Conservation (phyloP, 805 yeast genomes). For the Wickerhamomyces strasburgensis region DNA sequence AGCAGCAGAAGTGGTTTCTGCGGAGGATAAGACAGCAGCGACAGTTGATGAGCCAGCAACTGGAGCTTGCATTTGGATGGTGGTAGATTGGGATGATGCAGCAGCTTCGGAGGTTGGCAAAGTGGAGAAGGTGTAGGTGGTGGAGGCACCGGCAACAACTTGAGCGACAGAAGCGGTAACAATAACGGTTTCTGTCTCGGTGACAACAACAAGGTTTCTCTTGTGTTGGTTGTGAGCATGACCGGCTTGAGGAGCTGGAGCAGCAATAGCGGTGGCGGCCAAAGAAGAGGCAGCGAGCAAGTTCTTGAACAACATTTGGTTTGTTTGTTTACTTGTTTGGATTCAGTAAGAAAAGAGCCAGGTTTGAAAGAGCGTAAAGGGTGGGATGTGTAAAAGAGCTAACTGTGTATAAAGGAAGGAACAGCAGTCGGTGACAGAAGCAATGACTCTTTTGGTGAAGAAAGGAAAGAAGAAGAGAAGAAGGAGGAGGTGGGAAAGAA, state of each 20-base stretch:
- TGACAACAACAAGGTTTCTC: conserved; percentile 48
- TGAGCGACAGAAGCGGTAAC: conserved; percentile 41
- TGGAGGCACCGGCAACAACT: conserved; percentile 28
- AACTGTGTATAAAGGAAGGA: conserved; percentile 29
- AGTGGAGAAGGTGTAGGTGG: conserved; percentile 24
- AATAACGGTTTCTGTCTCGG: conserved; percentile 43
- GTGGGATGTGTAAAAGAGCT: conserved; percentile 8
- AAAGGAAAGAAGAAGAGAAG: conserved; percentile 1
- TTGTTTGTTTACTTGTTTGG: neutral
- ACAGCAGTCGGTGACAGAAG: conserved; percentile 24
- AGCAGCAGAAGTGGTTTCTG: conserved; percentile 28
- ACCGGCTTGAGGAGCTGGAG: conserved; percentile 58
- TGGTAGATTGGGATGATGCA: conserved; percentile 22
- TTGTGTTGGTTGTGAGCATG: conserved; percentile 58
- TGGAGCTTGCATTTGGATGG: conserved; percentile 25
- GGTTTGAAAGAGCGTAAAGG: conserved; percentile 6
- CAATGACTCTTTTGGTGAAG: conserved; percentile 6
- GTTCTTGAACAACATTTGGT: conserved; percentile 51
- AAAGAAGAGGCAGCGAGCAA: conserved; percentile 32
- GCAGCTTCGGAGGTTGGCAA: conserved; percentile 26
- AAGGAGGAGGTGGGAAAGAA: conserved; percentile 1
- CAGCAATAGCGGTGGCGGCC: conserved; percentile 39
- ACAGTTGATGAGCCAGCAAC: conserved; percentile 29
- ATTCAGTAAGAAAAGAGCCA: conserved; percentile 10
- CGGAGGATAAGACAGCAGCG: conserved; percentile 16